phyloP scores from a whole-genome alignment of 768 basidiomycete genomes.

The Naematelia aurantialba region DNA sequence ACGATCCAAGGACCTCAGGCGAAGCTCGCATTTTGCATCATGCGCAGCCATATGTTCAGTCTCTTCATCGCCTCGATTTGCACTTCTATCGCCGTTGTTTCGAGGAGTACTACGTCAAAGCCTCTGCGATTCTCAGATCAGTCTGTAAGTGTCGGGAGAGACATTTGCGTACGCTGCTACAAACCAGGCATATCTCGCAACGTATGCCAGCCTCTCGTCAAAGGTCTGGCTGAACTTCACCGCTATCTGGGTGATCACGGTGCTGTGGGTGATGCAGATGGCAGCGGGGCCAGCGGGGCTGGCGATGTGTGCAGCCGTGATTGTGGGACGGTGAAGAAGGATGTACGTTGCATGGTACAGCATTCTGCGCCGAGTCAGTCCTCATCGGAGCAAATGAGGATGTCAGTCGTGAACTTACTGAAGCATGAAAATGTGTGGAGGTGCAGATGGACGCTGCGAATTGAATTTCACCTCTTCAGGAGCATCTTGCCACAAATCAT shows the following conservation, averaged over 20 bases:
- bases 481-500: constrained; percentile 8
- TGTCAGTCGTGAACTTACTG: too few relatives aligned
- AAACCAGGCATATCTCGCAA: constrained; percentile 8
- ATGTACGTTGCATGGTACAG: constrained; percentile 14
- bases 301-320: constrained; percentile 1
- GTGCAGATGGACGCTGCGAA: not conserved
- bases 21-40: too few relatives aligned
- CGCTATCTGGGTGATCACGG: not conserved
- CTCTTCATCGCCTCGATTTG: constrained; percentile 3
- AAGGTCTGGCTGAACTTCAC: constrained; percentile 9
- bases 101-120: constrained; percentile 8
- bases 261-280: not conserved
- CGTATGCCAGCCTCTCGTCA: constrained; percentile 9
- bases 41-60: constrained; percentile 2
- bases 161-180: constrained; percentile 9
- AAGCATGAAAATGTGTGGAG: constrained; percentile 12
- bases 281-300: not conserved
- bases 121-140: not conserved
- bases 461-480: not conserved
- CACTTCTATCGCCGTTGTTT: not conserved
- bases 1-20: too few relatives aligned
- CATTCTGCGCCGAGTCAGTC: constrained; percentile 5
- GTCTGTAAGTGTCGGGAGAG: too few relatives aligned
- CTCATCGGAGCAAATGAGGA: too few relatives aligned
- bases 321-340: constrained; percentile 8